Conservation (phyloP, 768 basidiomycete species). For the Calvatia gigantea region DNA sequence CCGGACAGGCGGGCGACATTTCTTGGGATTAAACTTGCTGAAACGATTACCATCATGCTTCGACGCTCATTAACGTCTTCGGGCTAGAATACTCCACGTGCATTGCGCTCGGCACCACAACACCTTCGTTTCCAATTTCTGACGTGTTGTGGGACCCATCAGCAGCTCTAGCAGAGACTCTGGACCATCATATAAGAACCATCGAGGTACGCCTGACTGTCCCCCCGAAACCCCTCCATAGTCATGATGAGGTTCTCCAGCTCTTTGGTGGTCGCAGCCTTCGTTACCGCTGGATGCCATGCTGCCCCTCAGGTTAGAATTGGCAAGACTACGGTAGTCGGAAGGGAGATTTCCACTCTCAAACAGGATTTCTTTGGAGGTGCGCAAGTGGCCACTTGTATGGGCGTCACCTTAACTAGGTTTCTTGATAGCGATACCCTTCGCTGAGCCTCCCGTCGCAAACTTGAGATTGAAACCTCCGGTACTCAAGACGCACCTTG, state of each 20-base stretch:
- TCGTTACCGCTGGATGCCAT: background rate
- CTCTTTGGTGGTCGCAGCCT: slow-evolving; percentile 1
- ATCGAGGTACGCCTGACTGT: background rate
- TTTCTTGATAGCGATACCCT: slow-evolving; percentile 40
- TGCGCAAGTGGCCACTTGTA: slow-evolving; percentile 15
- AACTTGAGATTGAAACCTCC: slow-evolving; percentile 41
- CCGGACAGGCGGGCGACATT: too few relatives aligned
- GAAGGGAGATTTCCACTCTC: slow-evolving; percentile 28
- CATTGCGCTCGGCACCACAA: too few relatives aligned
- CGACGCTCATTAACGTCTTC: too few relatives aligned
- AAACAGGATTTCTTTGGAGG: slow-evolving; percentile 47
- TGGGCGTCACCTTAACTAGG: background rate
- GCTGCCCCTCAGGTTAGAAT: slow-evolving; percentile 34
- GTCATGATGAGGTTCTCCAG: slow-evolving; percentile 2
- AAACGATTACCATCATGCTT: too few relatives aligned
- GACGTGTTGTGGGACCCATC: too few relatives aligned
- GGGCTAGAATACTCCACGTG: too few relatives aligned
- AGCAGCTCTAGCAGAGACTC: too few relatives aligned
- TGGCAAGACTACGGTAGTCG: slow-evolving; percentile 35
- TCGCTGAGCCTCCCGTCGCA: slow-evolving; percentile 50
- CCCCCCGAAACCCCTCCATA: background rate
- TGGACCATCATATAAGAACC: background rate
- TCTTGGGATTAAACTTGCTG: too few relatives aligned
- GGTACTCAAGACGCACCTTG: slow-evolving; percentile 37
- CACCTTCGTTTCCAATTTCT: too few relatives aligned